Evolutionary conservation across 2,329 filamentous ascomycete genomes (phyloP).

Genomic region (Blastomyces emzantsi): DNA sequence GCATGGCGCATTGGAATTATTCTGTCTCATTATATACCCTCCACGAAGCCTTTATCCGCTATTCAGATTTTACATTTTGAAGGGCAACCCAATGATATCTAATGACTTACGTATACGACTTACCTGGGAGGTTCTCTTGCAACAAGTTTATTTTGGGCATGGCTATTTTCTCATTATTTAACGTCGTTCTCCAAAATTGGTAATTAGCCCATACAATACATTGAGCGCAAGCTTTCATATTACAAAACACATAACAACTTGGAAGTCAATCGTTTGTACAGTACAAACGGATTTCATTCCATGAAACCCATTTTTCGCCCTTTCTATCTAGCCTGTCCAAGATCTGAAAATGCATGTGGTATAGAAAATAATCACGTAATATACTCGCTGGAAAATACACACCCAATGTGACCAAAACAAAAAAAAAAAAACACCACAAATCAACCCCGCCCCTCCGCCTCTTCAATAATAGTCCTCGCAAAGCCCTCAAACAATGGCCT

Average conservation of each 20-base stretch:
- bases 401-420: neutral
- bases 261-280: neutral
- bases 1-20: neutral
- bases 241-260: neutral
- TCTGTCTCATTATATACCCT: neutral
- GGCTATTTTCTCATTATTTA: neutral
- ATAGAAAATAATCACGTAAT: neutral
- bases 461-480: slow-evolving; percentile 29
- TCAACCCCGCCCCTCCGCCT: slow-evolving; percentile 12
- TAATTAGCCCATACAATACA: neutral
- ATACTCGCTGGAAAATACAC: neutral
- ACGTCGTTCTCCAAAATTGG: neutral
- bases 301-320: neutral
- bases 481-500: slow-evolving; percentile 36
- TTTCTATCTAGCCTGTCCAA: neutral
- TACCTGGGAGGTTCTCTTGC: neutral
- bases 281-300: neutral
- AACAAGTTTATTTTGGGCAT: neutral
- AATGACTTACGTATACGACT: neutral
- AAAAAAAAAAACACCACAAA: neutral
- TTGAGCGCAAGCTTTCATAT: neutral
- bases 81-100: neutral
- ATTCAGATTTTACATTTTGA: neutral
- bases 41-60: neutral
- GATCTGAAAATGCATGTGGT: neutral